phyloP scores from a whole-genome alignment of 306 rosid genomes.

The Vachellia collinsii region DNA sequence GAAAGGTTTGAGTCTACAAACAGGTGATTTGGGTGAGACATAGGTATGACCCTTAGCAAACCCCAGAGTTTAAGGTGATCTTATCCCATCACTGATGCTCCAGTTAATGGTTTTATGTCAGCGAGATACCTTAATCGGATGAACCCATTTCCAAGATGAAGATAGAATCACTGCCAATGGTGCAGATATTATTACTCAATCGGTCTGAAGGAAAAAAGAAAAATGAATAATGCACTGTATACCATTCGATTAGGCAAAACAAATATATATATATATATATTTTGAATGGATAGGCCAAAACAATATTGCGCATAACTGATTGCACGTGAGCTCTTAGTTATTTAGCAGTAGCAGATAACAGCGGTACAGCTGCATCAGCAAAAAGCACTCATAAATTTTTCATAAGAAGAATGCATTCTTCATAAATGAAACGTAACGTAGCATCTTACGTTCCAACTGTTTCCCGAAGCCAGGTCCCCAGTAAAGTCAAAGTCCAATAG shows the following conservation, averaged over 20 bases:
- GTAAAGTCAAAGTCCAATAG: not conserved
- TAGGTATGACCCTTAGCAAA: not conserved
- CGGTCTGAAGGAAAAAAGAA: not conserved
- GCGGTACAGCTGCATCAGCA: not conserved
- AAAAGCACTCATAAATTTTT: not conserved
- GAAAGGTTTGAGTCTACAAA: not conserved
- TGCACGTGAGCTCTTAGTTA: not conserved
- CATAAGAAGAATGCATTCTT: not conserved
- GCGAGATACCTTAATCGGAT: not conserved
- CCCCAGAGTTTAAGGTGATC: not conserved
- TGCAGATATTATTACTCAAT: not conserved
- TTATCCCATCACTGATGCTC: not conserved
- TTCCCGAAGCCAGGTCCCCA: not conserved
- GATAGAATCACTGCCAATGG: constrained; percentile 8
- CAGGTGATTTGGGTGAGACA: not conserved
- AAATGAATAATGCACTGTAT: not conserved
- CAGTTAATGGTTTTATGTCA: not conserved
- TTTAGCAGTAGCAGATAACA: not conserved
- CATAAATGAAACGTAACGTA: not conserved
- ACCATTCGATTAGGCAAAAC: not conserved
- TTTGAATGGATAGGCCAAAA: too few relatives aligned
- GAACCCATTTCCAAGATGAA: not conserved
- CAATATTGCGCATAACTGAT: not conserved
- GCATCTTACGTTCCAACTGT: not conserved
- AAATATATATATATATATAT: too few relatives aligned